phyloP scores from a whole-genome alignment of 495 filamentous ascomycete species.

The Trichoderma gamsii region DNA sequence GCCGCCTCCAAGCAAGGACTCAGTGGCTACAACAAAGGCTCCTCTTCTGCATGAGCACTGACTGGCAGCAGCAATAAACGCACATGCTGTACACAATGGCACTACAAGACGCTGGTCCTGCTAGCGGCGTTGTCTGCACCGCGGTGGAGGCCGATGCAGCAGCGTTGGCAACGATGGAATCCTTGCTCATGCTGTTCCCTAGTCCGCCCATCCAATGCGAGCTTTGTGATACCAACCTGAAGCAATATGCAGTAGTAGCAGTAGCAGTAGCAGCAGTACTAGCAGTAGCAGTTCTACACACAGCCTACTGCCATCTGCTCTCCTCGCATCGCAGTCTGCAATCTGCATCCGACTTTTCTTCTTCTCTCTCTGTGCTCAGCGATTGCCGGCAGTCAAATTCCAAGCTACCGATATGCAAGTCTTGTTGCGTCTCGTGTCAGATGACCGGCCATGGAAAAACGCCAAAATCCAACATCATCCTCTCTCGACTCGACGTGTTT shows the following conservation, averaged over 20 bases:
- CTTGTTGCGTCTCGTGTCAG: constrained; percentile 8
- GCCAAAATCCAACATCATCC: constrained; percentile 12
- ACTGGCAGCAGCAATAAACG: constrained; percentile 4
- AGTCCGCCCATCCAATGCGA: background rate
- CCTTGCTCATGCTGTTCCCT: constrained; percentile 2
- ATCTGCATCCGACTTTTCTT: background rate
- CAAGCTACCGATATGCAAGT: constrained; percentile 16
- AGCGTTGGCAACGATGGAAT: constrained; percentile 1
- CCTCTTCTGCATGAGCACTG: constrained; percentile 11
- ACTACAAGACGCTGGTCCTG: constrained; percentile 8
- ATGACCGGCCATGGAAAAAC: constrained; percentile 1
- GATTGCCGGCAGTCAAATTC: constrained; percentile 15
- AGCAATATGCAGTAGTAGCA: too few species aligned
- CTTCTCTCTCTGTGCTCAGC: background rate
- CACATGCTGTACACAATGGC: constrained; percentile 1
- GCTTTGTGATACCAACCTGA: too few species aligned
- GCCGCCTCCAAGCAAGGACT: constrained; percentile 5
- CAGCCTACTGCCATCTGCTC: background rate
- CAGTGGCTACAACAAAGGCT: background rate
- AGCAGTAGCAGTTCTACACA: too few species aligned
- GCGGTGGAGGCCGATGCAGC: constrained; percentile 2
- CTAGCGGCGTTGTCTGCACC: background rate
- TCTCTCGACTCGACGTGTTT: background rate
- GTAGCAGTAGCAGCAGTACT: too few species aligned
- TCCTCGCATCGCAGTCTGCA: background rate